Conservation (phyloP, 1,284 basidiomycete species). For the Prillingera fragicola region DNA sequence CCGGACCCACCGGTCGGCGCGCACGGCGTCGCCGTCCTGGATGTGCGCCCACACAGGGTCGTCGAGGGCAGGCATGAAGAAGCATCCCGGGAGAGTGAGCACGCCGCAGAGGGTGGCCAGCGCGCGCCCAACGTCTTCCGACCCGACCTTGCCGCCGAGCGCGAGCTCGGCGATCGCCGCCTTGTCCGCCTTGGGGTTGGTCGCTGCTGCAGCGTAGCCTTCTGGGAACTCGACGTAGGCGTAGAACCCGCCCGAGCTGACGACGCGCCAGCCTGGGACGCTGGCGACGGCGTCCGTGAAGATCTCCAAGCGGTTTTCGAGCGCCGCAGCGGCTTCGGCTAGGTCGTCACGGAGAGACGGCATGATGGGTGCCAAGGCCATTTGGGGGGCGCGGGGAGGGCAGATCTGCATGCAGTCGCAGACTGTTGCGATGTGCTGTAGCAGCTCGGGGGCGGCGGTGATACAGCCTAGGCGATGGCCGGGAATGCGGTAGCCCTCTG, state of each 20-base stretch:
- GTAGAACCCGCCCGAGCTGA: constrained; percentile 65
- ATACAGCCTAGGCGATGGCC: constrained; percentile 77
- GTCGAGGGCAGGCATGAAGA: constrained; percentile 54
- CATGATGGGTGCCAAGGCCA: constrained; percentile 59
- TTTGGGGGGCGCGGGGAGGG: constrained; percentile 64
- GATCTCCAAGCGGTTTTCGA: constrained; percentile 57
- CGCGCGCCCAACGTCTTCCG: constrained; percentile 57
- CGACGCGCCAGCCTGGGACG: constrained; percentile 60
- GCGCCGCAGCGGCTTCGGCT: constrained; percentile 51
- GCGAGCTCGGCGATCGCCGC: constrained; percentile 53
- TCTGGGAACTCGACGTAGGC: constrained; percentile 67
- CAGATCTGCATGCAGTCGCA: constrained; percentile 76
- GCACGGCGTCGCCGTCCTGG: constrained; percentile 34
- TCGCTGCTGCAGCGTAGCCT: constrained; percentile 51
- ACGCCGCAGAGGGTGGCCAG: constrained; percentile 63
- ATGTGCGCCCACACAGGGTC: constrained; percentile 34
- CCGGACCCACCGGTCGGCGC: constrained; percentile 23
- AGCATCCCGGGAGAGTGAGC: constrained; percentile 61
- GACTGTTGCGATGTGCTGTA: constrained; percentile 58
- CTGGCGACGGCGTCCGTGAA: constrained; percentile 51
- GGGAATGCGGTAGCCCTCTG: constrained; percentile 76
- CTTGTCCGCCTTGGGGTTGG: constrained; percentile 56
- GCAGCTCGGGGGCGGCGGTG: constrained; percentile 59
- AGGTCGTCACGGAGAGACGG: constrained; percentile 57
- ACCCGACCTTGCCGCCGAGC: constrained; percentile 28